phyloP scores from a whole-genome alignment of 108 stramenopile genomes.

The Epithemia pelagica region DNA sequence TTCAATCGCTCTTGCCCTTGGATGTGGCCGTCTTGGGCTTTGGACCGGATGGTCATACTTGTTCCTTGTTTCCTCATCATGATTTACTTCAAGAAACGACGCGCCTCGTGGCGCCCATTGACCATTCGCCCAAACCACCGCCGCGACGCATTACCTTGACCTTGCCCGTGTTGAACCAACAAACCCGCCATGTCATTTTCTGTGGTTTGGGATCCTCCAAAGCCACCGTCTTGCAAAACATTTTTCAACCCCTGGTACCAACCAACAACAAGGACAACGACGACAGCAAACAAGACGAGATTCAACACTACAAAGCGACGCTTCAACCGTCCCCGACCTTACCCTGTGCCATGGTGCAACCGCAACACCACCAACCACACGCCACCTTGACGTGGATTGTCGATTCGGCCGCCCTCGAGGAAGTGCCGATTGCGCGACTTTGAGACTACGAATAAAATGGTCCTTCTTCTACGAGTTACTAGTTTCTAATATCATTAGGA shows the following conservation, averaged over 20 bases:
- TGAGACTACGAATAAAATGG: too few species aligned
- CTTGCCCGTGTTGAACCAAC: slow-evolving; percentile 62
- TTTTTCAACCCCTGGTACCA: slow-evolving; percentile 25
- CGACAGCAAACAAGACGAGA: not conserved
- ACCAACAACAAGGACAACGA: too few species aligned
- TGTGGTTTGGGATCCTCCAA: slow-evolving; percentile 77
- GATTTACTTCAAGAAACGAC: slow-evolving; percentile 36
- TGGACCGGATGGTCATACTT: slow-evolving; percentile 97
- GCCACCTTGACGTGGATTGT: slow-evolving; percentile 63
- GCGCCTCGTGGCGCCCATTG: slow-evolving; percentile 68
- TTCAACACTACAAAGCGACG: slow-evolving; percentile 9
- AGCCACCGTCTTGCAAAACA: slow-evolving; percentile 40
- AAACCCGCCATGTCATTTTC: slow-evolving; percentile 63
- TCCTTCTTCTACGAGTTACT: not conserved
- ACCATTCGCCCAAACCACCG: slow-evolving; percentile 95
- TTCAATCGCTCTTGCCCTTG: slow-evolving; percentile 38
- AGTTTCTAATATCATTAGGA: not conserved
- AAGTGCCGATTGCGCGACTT: too few species aligned
- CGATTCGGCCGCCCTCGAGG: slow-evolving; percentile 71
- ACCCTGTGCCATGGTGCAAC: slow-evolving; percentile 72
- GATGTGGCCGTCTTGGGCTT: slow-evolving; percentile 93
- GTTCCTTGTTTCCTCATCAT: slow-evolving; percentile 91
- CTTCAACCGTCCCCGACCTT: slow-evolving; percentile 50
- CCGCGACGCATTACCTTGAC: slow-evolving; percentile 90
- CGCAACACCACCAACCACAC: slow-evolving; percentile 14